phyloP scores from a whole-genome alignment of 1,284 basidiomycete species.

The Cystobasidiaceae sp. region DNA sequence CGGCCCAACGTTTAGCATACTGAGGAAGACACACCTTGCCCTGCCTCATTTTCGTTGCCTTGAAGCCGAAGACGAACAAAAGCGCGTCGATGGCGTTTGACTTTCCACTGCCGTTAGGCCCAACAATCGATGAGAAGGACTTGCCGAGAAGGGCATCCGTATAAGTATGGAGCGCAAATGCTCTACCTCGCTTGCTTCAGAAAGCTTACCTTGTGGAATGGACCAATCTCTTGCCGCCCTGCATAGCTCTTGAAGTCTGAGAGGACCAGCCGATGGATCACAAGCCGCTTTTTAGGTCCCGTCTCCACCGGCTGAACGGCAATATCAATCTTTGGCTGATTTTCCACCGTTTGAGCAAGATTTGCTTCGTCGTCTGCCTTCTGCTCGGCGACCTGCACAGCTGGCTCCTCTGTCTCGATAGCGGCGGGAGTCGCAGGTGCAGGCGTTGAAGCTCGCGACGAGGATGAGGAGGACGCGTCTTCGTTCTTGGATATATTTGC shows the following conservation, averaged over 20 bases:
- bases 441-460: slow-evolving; percentile 26
- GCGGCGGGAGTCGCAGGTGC: slow-evolving; percentile 3
- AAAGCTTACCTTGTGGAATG: slow-evolving; percentile 81
- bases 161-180: too few species aligned
- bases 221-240: slow-evolving; percentile 91
- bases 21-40: slow-evolving; percentile 97
- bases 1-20: slow-evolving; percentile 64
- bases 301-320: slow-evolving; percentile 11
- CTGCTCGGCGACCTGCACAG: too few species aligned
- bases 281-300: slow-evolving; percentile 57
- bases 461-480: slow-evolving; percentile 22
- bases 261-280: slow-evolving; percentile 92
- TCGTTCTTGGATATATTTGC: too few species aligned
- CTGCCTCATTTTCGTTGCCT: slow-evolving; percentile 96
- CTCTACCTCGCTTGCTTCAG: too few species aligned
- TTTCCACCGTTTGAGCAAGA: too few species aligned
- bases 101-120: slow-evolving; percentile 93
- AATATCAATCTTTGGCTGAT: too few species aligned
- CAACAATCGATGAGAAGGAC: slow-evolving; percentile 97
- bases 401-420: background rate
- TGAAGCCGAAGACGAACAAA: slow-evolving; percentile 95
- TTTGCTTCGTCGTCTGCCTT: too few species aligned
- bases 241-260: slow-evolving; percentile 98
- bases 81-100: slow-evolving; percentile 99
- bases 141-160: too few species aligned